phyloP scores from a whole-genome alignment of 768 basidiomycete species.

The Termitomyces sp. region DNA sequence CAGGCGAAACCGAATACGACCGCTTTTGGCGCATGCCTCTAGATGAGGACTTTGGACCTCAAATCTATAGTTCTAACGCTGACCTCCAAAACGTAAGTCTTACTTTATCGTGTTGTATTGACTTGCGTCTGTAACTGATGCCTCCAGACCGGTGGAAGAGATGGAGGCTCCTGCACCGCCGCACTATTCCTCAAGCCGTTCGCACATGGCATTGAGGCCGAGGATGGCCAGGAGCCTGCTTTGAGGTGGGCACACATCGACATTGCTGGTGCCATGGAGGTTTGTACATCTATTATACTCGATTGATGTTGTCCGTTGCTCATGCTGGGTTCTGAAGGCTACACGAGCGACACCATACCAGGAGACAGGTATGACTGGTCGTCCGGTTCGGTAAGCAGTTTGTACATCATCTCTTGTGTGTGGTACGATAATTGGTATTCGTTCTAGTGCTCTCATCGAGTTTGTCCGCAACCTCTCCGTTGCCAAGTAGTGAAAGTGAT shows the following conservation, averaged over 20 bases:
- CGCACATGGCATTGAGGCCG: conserved; percentile 66
- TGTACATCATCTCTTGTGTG: not conserved
- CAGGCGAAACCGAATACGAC: conserved; percentile 73
- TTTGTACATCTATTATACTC: conserved; percentile 19
- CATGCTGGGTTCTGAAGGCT: conserved; percentile 25
- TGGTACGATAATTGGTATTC: not conserved
- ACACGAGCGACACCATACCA: conserved; percentile 55
- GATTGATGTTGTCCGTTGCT: not conserved
- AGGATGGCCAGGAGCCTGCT: conserved; percentile 45
- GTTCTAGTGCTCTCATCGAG: conserved; percentile 32
- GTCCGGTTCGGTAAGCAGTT: conserved; percentile 62
- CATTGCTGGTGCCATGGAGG: conserved; percentile 77
- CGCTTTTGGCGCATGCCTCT: conserved; percentile 91
- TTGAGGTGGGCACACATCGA: conserved; percentile 87
- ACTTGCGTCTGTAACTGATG: not conserved
- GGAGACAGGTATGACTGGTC: conserved; percentile 74
- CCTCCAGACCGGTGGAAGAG: conserved; percentile 60
- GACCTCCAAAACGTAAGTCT: conserved; percentile 69
- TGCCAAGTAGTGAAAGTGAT: conserved; percentile 10
- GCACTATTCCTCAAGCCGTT: conserved; percentile 85
- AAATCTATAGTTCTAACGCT: conserved; percentile 74
- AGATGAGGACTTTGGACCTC: conserved; percentile 72
- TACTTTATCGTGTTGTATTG: not conserved
- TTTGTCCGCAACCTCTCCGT: conserved; percentile 30
- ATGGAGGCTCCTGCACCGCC: conserved; percentile 73